Conservation (phyloP, 139 green algal genomes). For the Chlamydomonas urium region DNA sequence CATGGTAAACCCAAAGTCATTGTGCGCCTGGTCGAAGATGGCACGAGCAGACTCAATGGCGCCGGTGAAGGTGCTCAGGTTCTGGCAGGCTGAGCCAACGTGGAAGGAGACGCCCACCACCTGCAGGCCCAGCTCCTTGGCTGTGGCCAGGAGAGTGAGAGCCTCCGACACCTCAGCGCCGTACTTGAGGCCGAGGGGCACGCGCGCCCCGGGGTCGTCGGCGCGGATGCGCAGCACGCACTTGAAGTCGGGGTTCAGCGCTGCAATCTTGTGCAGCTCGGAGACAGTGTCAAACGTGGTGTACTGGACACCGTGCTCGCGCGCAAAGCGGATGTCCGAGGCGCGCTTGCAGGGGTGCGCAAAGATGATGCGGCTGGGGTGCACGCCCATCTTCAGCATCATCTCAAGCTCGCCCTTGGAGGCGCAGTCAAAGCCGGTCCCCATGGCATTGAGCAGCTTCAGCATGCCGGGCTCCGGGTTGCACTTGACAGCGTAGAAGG, state of each 20-base stretch:
- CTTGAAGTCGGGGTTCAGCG: constrained; percentile 56
- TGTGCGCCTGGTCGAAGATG: constrained; percentile 74
- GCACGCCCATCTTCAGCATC: constrained; percentile 76
- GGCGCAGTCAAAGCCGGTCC: constrained; percentile 94
- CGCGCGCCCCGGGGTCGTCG: constrained; percentile 68
- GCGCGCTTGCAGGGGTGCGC: constrained; percentile 93
- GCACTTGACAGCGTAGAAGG: constrained; percentile 96
- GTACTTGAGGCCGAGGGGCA: constrained; percentile 84
- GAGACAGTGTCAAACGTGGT: constrained; percentile 91
- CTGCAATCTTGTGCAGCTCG: constrained; percentile 90
- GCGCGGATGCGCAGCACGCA: constrained; percentile 87
- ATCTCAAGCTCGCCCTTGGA: constrained; percentile 77
- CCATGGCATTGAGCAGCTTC: constrained; percentile 72
- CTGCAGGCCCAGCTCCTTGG: constrained; percentile 54
- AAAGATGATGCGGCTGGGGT: constrained; percentile 80
- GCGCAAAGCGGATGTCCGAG: constrained; percentile 65
- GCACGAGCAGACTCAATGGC: constrained; percentile 62
- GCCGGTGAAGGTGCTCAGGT: constrained; percentile 69
- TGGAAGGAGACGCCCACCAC: constrained; percentile 94
- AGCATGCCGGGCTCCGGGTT: constrained; percentile 86
- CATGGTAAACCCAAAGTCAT: constrained; percentile 75
- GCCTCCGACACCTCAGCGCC: constrained; percentile 72
- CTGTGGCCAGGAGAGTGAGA: constrained; percentile 49
- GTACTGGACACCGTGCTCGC: constrained; percentile 31
- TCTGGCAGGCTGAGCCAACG: constrained; percentile 83